phyloP scores from a whole-genome alignment of 768 basidiomycete species.

The Mycena pura region DNA sequence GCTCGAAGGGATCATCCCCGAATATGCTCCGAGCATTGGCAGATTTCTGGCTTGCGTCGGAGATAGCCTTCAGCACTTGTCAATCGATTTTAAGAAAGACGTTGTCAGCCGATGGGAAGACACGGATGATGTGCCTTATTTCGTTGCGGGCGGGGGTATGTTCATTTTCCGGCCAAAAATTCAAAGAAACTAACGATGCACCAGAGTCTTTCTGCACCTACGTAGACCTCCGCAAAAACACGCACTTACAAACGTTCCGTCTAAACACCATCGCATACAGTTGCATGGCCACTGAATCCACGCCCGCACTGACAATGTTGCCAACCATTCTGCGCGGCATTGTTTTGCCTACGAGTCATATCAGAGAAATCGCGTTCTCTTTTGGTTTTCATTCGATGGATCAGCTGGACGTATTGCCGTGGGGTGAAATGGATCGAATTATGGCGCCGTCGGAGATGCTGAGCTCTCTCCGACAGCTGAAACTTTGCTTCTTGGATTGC shows the following conservation, averaged over 20 bases:
- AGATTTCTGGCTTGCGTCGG: not conserved
- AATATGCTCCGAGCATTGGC: not conserved
- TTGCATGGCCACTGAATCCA: too few species aligned
- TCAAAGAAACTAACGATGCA: not conserved
- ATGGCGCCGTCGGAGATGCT: not conserved
- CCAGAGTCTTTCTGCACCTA: not conserved
- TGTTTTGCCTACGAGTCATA: not conserved
- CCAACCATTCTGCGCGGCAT: not conserved
- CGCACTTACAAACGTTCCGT: not conserved
- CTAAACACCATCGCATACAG: not conserved
- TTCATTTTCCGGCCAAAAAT: too few species aligned
- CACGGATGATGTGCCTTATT: too few species aligned
- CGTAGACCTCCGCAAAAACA: not conserved
- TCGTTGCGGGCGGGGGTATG: not conserved
- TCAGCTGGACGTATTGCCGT: not conserved
- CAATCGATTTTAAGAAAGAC: not conserved
- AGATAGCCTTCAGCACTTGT: not conserved
- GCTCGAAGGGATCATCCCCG: not conserved
- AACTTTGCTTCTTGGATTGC: not conserved
- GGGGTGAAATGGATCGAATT: not conserved
- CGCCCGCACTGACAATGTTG: not conserved
- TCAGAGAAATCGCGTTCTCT: not conserved
- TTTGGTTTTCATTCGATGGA: not conserved
- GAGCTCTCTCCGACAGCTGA: not conserved
- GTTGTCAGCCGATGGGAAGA: too few species aligned